Base-by-base conservation (phyloP, 768 basidiomycete species). In the Mycena rebaudengoi region DNA sequence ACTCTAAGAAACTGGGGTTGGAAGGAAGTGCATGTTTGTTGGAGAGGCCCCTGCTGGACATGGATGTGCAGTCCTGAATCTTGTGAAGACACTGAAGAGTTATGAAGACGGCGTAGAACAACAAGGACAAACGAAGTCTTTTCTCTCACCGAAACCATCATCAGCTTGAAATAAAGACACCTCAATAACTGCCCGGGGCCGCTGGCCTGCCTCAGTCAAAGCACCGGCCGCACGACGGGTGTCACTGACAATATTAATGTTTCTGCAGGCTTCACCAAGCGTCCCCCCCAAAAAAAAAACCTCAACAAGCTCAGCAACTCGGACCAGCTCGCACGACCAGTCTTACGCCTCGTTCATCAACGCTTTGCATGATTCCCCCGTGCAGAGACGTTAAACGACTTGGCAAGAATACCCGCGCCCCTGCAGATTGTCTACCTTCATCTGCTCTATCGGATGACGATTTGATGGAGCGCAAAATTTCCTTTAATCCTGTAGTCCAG, bases 311-410 rank as follows among this genome's bases (percentile, higher is more conserved):
- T n/a, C n/a, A n/a, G n/a, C n/a, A n/a, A n/a, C n/a, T 49, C 35
- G 2, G 23, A 45, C 35, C 10, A 37, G 35, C n/a, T n/a, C n/a
- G n/a, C n/a, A n/a, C n/a, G n/a, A n/a, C n/a, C n/a, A n/a, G n/a
- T n/a, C n/a, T 28, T 40, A 60, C 56, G 85, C 87, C 87, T 82
- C 73, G 82, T 81, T 79, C 88, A 90, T 90, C 88, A 85, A 87
- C 87, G 83, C 81, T 82, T 77, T 81, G 82, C 80, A 82, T 76
- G 65, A 61, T 45, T 69, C 49, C 48, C 65, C 68, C 78, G 79
- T 79, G 85, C 82, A 78, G 75, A 74, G 84, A 77, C 83, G 89
- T 88, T 90, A 90, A 90, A 90, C 88, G 70, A 82, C 85, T 74
- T 82, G 87, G 88, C 88, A 62, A 90, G 68, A 90, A 50, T 11